phyloP scores from a whole-genome alignment of 805 yeast species.

The Spathaspora hagerdaliae region DNA sequence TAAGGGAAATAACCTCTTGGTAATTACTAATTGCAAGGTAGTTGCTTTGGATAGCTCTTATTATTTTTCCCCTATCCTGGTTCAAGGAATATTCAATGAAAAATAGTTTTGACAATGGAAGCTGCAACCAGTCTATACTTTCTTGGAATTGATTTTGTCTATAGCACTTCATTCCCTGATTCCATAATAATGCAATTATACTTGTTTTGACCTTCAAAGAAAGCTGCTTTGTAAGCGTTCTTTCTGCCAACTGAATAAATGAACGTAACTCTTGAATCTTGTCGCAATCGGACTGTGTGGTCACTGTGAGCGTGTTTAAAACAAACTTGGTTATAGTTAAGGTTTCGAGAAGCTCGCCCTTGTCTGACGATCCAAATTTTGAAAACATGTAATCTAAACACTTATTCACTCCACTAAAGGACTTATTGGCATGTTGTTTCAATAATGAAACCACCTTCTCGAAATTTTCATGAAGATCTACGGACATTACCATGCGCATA shows the following conservation, averaged over 20 bases:
- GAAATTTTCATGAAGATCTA: neutral
- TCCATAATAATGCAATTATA: constrained; percentile 2
- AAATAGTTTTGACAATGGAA: constrained; percentile 1
- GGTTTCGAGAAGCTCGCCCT: neutral
- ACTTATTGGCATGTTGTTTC: neutral
- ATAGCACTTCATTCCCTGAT: constrained; percentile 1
- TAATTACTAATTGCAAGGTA: neutral
- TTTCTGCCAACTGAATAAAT: constrained; percentile 2
- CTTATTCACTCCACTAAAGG: constrained; percentile 2
- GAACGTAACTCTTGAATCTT: neutral
- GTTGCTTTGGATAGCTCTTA: constrained; percentile 3
- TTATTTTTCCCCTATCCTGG: constrained; percentile 2
- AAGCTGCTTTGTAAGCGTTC: neutral
- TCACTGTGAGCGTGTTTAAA: neutral
- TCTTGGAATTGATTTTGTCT: neutral
- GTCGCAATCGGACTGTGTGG: neutral
- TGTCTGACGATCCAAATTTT: neutral
- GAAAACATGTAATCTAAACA: constrained; percentile 4
- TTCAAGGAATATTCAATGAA: neutral
- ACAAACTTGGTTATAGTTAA: neutral
- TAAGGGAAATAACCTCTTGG: neutral
- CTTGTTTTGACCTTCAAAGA: neutral
- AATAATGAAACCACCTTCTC: neutral
- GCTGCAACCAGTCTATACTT: constrained; percentile 1
- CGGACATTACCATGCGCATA: constrained; percentile 3